Evolutionary conservation across 169 alveolate species (phyloP).

Genomic region (Eimeria praecox): DNA sequence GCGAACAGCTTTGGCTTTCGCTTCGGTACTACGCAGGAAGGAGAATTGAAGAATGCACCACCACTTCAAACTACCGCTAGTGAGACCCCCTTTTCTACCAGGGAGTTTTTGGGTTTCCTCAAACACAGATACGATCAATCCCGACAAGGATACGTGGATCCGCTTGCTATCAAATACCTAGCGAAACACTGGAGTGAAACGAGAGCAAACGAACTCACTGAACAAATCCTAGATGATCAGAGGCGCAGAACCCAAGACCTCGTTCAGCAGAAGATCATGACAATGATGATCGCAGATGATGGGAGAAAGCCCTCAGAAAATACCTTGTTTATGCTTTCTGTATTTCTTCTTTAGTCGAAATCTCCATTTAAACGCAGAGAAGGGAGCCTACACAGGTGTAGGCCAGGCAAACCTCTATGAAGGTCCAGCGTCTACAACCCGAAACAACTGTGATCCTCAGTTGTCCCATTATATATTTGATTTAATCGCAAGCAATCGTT

Average conservation of each 20-base stretch:
- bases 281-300: not conserved
- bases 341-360: not conserved
- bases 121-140: not conserved
- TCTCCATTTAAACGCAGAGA: not conserved
- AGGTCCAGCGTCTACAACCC: not conserved
- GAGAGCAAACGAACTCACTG: not conserved
- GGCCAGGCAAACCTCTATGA: too few relatives aligned
- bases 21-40: not conserved
- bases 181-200: not conserved
- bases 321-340: not conserved
- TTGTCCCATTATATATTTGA: too few relatives aligned
- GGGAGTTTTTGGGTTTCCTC: not conserved
- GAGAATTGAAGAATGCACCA: not conserved
- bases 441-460: not conserved
- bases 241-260: not conserved
- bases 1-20: not conserved
- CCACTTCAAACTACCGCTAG: not conserved
- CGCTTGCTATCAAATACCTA: not conserved
- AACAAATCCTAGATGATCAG: not conserved
- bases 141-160: not conserved
- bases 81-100: not conserved
- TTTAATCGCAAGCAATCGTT: too few relatives aligned
- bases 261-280: not conserved
- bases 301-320: not conserved
- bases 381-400: too few relatives aligned